Evolutionary conservation across 495 filamentous ascomycete species (phyloP).

Genomic region (Tricharina praecox): DNA sequence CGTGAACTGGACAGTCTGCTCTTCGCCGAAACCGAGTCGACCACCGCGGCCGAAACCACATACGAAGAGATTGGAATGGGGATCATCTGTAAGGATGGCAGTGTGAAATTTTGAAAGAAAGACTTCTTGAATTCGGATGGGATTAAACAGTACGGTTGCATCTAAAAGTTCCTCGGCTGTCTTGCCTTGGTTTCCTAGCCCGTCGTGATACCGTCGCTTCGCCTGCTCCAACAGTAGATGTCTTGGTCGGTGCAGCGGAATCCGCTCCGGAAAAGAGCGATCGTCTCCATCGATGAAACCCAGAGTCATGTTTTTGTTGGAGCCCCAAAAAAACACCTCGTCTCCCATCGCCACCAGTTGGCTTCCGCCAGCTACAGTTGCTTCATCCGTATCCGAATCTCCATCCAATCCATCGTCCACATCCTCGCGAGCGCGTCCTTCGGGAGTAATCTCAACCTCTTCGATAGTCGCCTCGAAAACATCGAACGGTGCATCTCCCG

Average conservation of each 20-base stretch:
- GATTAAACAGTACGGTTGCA: slow-evolving; percentile 18
- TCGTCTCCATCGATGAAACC: slow-evolving; percentile 89
- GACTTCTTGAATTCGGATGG: slow-evolving; percentile 19
- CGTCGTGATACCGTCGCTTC: slow-evolving; percentile 6
- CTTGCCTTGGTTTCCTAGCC: slow-evolving; percentile 5
- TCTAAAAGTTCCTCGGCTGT: slow-evolving; percentile 14
- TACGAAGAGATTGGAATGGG: slow-evolving; percentile 77
- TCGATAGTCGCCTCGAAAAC: slow-evolving; percentile 71
- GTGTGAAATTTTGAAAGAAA: slow-evolving; percentile 79
- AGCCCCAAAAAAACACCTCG: slow-evolving; percentile 82
- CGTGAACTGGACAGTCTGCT: slow-evolving; percentile 59
- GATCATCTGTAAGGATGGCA: slow-evolving; percentile 77
- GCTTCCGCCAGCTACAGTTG: too few species aligned
- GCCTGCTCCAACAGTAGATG: slow-evolving; percentile 41
- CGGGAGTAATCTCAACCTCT: slow-evolving; percentile 30
- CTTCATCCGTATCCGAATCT: slow-evolving; percentile 17
- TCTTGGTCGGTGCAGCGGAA: slow-evolving; percentile 60
- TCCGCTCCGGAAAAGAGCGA: slow-evolving; percentile 75
- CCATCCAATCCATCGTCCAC: slow-evolving; percentile 29
- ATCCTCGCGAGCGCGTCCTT: slow-evolving; percentile 6
- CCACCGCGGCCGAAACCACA: slow-evolving; percentile 87
- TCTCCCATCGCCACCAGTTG: slow-evolving; percentile 49
- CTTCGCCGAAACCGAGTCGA: slow-evolving; percentile 75
- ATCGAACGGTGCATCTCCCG: slow-evolving; percentile 88
- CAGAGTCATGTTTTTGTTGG: slow-evolving; percentile 83